Conservation (phyloP, 345 rosid species). For the Salix dunnii region DNA sequence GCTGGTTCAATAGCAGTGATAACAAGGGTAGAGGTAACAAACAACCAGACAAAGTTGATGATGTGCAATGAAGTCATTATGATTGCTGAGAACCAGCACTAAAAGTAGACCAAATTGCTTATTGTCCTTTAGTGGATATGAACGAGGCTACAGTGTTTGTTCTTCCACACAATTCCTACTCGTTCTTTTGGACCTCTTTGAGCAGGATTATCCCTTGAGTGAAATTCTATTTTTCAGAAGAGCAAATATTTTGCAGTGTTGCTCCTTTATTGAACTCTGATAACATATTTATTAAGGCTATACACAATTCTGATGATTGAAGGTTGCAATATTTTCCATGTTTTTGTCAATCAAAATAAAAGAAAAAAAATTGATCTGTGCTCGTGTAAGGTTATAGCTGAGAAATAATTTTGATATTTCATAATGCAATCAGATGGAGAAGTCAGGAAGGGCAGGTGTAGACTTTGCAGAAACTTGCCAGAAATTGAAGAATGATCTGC, state of each 20-base stretch:
- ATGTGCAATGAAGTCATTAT: no score
- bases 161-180: no score
- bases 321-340: background rate
- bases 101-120: no score
- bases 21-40: no score
- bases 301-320: background rate
- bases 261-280: background rate
- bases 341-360: background rate
- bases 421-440: conserved; percentile 39
- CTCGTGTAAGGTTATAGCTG: background rate
- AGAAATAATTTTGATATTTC: conserved; percentile 6
- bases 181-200: background rate
- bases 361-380: background rate
- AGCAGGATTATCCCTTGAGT: background rate
- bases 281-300: background rate
- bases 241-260: background rate
- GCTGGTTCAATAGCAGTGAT: no score
- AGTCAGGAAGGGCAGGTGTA: conserved; percentile 39
- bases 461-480: conserved; percentile 44
- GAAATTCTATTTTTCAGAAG: background rate
- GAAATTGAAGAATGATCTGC: conserved; percentile 80
- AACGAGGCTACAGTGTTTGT: no score
- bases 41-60: no score
- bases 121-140: no score
- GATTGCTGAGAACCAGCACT: no score